A percentile compares a stretch with the other conserved stretches of the same genome.
Evolutionary conservation across 345 rosid species (phyloP).

Genomic region (Populus nigra): DNA sequence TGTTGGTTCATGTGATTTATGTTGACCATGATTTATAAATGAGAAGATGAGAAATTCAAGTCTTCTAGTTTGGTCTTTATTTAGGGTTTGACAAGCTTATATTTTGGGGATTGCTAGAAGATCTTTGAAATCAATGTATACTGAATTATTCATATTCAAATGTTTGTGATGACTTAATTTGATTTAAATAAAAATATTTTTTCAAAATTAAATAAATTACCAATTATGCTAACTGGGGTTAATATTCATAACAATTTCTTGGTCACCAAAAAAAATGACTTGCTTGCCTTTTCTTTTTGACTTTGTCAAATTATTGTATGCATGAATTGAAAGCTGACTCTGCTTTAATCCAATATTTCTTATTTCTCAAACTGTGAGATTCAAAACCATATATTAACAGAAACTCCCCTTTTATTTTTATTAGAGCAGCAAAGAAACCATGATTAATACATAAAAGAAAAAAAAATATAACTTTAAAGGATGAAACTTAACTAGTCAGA

Average conservation of each 20-base stretch:
- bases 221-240: no score
- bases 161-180: background rate
- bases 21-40: background rate
- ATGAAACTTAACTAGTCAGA: no score
- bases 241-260: no score
- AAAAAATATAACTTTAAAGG: no score
- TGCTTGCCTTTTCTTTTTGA: no score
- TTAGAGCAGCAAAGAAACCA: background rate
- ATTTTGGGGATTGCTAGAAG: background rate
- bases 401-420: background rate
- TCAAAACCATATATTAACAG: background rate
- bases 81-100: background rate
- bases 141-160: background rate
- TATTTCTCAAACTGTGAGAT: no score
- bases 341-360: no score
- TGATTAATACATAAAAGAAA: background rate
- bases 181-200: no score
- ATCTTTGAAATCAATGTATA: background rate
- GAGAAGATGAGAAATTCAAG: background rate
- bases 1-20: background rate
- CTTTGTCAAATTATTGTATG: no score
- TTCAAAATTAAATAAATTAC: no score
- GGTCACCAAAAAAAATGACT: no score
- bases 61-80: background rate
- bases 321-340: no score